Conservation (phyloP, 345 rosid genomes). For the Hibiscus tridactylites region DNA sequence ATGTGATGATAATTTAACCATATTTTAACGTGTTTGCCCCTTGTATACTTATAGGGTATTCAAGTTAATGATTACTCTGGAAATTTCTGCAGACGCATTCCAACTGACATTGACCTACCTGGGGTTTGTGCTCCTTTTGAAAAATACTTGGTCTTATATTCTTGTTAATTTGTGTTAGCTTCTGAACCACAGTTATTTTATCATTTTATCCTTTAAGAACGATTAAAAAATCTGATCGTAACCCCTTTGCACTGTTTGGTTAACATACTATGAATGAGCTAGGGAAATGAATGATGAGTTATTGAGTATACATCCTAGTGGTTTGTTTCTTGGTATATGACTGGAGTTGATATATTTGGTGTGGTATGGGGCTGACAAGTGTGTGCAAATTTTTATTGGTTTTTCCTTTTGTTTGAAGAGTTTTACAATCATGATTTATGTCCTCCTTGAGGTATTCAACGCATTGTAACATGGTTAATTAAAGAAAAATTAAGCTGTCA, state of each 20-base stretch:
- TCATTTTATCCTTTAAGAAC: not conserved
- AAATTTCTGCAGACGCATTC: constrained; percentile 94
- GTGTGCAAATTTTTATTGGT: not conserved
- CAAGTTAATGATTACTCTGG: constrained; percentile 96
- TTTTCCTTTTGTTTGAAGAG: not conserved
- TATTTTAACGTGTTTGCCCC: not conserved
- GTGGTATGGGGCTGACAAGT: not conserved
- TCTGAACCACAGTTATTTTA: not conserved
- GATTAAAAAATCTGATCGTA: not conserved
- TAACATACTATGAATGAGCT: not conserved
- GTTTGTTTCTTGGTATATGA: not conserved
- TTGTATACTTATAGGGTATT: constrained; percentile 60
- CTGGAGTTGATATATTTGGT: not conserved
- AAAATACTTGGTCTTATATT: not conserved
- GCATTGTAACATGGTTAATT: not conserved
- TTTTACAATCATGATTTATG: not conserved
- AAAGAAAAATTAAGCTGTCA: not conserved
- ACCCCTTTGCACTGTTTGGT: not conserved
- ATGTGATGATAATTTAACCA: constrained; percentile 2
- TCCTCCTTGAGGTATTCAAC: not conserved
- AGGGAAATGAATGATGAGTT: constrained; percentile 1
- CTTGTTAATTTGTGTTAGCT: not conserved
- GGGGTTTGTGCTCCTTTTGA: constrained; percentile 54
- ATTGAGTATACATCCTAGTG: not conserved
- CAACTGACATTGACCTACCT: constrained; percentile 91